Percentiles rank a stretch among this genome's conserved stretches.
phyloP scores from a whole-genome alignment of 1,284 basidiomycete species.

The Earliella scabrosa region DNA sequence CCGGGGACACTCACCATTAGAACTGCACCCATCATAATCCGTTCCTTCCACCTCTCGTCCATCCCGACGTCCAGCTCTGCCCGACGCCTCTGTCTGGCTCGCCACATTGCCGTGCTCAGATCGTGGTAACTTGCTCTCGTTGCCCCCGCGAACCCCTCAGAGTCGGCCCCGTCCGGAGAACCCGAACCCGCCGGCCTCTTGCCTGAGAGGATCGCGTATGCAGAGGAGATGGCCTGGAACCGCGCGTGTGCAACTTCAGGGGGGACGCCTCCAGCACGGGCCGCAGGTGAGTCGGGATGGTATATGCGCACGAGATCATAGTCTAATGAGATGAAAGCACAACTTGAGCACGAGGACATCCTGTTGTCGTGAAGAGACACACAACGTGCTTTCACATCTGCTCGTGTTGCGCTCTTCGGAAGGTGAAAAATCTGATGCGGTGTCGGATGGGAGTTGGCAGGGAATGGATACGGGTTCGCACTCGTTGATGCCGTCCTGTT shows the following conservation, averaged over 20 bases:
- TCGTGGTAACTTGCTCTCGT: constrained; percentile 31
- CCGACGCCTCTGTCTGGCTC: constrained; percentile 45
- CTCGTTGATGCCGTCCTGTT: constrained; percentile 20
- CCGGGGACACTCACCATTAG: constrained; percentile 55
- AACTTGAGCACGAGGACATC: not conserved
- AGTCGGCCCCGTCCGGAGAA: constrained; percentile 36
- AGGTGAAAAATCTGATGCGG: constrained; percentile 77
- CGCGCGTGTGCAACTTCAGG: constrained; percentile 54
- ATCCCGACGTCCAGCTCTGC: constrained; percentile 39
- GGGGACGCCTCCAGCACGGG: constrained; percentile 43
- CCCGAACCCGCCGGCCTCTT: constrained; percentile 35
- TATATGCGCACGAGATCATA: constrained; percentile 73
- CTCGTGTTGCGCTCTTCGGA: constrained; percentile 52
- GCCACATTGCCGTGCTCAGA: constrained; percentile 38
- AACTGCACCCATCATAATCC: constrained; percentile 51
- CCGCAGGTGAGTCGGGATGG: constrained; percentile 67
- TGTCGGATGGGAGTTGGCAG: constrained; percentile 54
- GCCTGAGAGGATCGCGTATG: constrained; percentile 60
- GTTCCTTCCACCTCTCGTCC: constrained; percentile 62
- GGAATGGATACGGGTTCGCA: constrained; percentile 58
- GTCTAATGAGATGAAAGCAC: constrained; percentile 43
- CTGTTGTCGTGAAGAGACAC: constrained; percentile 29
- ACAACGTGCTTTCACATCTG: constrained; percentile 71
- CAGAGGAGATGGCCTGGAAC: constrained; percentile 64
- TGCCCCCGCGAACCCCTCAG: constrained; percentile 39